phyloP scores from a whole-genome alignment of 192 early-diverging fungal species.

The Coemansia sp. region DNA sequence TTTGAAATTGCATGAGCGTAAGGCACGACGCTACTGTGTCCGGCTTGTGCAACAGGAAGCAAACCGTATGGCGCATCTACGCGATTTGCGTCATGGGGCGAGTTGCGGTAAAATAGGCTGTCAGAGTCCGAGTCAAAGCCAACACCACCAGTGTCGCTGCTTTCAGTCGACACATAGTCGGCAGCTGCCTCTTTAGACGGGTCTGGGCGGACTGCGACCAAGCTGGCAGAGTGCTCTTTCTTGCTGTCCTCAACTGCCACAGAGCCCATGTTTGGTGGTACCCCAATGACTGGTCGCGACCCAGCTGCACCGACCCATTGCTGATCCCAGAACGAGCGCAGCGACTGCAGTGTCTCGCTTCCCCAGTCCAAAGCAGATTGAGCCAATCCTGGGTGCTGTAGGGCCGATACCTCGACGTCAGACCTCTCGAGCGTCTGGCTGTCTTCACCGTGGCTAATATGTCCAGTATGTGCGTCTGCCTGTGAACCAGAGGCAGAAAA shows the following conservation, averaged over 20 bases:
- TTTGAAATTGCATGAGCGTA: conserved; percentile 2
- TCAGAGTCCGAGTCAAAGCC: conserved; percentile 16
- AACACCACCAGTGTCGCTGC: neutral
- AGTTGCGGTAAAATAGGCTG: conserved; percentile 35
- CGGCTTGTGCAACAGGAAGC: conserved; percentile 15
- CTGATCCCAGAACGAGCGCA: conserved; percentile 48
- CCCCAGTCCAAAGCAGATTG: conserved; percentile 47
- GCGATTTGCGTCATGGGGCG: conserved; percentile 17
- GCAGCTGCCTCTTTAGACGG: neutral
- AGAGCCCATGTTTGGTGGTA: neutral
- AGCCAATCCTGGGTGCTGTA: conserved; percentile 20
- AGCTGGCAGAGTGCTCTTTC: neutral
- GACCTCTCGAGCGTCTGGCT: neutral
- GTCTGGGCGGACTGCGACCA: neutral
- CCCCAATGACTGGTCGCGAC: neutral
- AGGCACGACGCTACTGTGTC: neutral
- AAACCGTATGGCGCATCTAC: conserved; percentile 28
- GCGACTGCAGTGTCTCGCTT: conserved; percentile 38
- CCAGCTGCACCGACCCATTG: conserved; percentile 6
- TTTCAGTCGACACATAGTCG: neutral
- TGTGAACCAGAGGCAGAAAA: neutral
- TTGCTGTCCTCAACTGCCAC: neutral
- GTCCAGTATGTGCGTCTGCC: neutral
- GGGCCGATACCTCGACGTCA: neutral
- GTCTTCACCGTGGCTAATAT: neutral